phyloP scores from a whole-genome alignment of 495 filamentous ascomycete species.

The Ascobolus immersus region DNA sequence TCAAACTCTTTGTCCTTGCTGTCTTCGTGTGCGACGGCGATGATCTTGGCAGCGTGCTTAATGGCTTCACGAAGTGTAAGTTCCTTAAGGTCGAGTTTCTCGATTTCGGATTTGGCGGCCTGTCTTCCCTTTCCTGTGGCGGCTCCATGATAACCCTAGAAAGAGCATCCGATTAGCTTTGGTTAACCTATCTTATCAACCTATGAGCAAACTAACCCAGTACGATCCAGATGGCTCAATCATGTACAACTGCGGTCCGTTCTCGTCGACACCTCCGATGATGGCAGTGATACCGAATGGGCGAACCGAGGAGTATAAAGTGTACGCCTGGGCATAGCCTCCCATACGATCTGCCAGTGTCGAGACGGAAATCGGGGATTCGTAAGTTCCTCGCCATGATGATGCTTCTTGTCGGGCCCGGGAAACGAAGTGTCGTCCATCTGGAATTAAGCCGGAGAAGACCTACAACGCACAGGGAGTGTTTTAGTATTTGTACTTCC shows the following conservation, averaged over 20 bases:
- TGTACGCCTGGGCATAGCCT: constrained; percentile 88
- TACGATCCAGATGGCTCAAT: constrained; percentile 89
- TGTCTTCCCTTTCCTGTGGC: constrained; percentile 91
- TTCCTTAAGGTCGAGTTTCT: constrained; percentile 75
- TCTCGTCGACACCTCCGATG: constrained; percentile 75
- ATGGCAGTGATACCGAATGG: constrained; percentile 93
- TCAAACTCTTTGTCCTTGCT: constrained; percentile 86
- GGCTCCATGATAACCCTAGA: constrained; percentile 79
- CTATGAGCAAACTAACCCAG: constrained; percentile 36
- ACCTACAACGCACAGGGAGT: constrained; percentile 28
- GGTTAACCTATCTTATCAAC: not conserved
- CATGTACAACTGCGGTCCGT: constrained; percentile 88
- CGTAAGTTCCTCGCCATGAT: constrained; percentile 67
- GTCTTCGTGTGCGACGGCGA: constrained; percentile 89
- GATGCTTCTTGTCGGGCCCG: constrained; percentile 82
- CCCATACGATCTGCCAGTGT: constrained; percentile 77
- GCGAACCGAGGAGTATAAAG: constrained; percentile 80
- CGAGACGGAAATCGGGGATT: constrained; percentile 64
- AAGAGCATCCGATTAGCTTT: not conserved
- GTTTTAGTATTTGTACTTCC: constrained; percentile 2
- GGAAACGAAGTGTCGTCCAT: constrained; percentile 83
- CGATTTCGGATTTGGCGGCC: constrained; percentile 85
- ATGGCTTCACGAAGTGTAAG: constrained; percentile 68
- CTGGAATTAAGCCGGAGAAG: constrained; percentile 75
- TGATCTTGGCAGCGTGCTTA: constrained; percentile 88